Base-by-base conservation (phyloP, 495 filamentous ascomycete genomes). In the Aspergillus nidulans region DNA sequence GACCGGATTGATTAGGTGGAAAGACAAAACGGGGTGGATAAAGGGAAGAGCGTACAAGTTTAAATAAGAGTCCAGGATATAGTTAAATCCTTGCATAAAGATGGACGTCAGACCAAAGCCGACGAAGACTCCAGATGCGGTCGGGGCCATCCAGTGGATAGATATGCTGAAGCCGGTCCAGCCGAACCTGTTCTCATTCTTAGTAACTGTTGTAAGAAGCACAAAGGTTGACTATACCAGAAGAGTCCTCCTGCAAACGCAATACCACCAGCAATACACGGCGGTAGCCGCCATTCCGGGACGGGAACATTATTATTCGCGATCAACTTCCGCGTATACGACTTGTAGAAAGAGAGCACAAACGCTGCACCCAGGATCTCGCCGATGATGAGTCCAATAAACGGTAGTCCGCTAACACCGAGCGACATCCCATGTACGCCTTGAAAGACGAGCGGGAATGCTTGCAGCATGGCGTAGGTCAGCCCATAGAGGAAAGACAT, bases 41-140 rank as follows among this genome's bases (percentile, higher is more conserved):
- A 80, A 63, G 18, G 25, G n/a, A 48, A 8, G 6, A 16, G 74
- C 80, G 65, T 75, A 85, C 79, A 91, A 88, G 79, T 90, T 87
- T 61, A 67, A 50, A 45, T 72, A 70, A 6, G 58, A 60, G 50
- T 67, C 68, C 19, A 72, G 62, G 5, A 72, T 50, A 38, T 72
- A 70, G 19, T 72, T 72, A 47, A 72, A 67, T 10, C 63, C 62
- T 38, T 65, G 67, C 55, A 70, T 53, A 51, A 70, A 72, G 28
- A 68, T 66, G 2, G 59, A 56, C 13, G 65, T 63, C 16, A 71
- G 53, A 18, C 68, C 61, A n/a, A 69, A 54, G 8, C 70, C 61
- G 8, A 63, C 51, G 34, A 64, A 4, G n/a, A 71, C 41, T 3
- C 66, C 59, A 16, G 69, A 58, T 6, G 63, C 53, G 9, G 64